Percentiles rank a stretch among this genome's conserved stretches.
Conservation (phyloP, 768 basidiomycete species). For the Asterophora parasitica region DNA sequence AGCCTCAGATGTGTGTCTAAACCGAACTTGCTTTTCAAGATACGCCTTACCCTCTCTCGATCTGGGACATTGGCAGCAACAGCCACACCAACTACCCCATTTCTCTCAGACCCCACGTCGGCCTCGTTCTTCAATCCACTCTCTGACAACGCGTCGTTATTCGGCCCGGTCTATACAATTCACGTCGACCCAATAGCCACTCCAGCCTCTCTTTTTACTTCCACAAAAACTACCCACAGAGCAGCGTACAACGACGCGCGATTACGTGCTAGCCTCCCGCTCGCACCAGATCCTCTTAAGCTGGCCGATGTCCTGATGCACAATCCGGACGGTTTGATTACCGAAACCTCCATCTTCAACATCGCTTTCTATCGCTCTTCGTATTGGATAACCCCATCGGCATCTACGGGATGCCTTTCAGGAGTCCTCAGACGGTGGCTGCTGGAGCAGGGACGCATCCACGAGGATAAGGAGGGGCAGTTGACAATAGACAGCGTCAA, state of each 20-base stretch:
- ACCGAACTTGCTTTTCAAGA: constrained; percentile 26
- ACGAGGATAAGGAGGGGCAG: constrained; percentile 41
- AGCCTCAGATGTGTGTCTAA: constrained; percentile 3
- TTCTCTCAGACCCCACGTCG: constrained; percentile 36
- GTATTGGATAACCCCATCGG: constrained; percentile 64
- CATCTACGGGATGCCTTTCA: constrained; percentile 60
- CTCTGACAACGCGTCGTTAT: constrained; percentile 15
- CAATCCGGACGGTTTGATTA: constrained; percentile 45
- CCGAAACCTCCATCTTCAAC: constrained; percentile 69
- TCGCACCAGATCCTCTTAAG: constrained; percentile 23
- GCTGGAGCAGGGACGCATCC: constrained; percentile 51
- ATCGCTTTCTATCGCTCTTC: constrained; percentile 56
- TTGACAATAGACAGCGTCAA: constrained; percentile 39
- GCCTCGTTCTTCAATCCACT: constrained; percentile 31
- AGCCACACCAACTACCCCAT: constrained; percentile 25
- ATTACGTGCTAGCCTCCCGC: constrained; percentile 42
- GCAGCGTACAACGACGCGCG: constrained; percentile 59
- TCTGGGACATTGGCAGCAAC: constrained; percentile 34
- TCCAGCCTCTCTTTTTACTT: constrained; percentile 50
- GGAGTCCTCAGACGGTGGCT: constrained; percentile 71
- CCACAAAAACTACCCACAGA: constrained; percentile 69
- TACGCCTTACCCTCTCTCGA: constrained; percentile 47
- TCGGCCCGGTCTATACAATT: constrained; percentile 38
- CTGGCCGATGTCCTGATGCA: constrained; percentile 61
- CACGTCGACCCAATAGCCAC: constrained; percentile 54